A percentile compares a stretch with the other conserved stretches of the same genome.
These are phyloP conservation scores for Lodderomyces parapsilosis DNA, from an alignment of 1,139 yeast genomes.

Conservation along the genomic window DNA sequence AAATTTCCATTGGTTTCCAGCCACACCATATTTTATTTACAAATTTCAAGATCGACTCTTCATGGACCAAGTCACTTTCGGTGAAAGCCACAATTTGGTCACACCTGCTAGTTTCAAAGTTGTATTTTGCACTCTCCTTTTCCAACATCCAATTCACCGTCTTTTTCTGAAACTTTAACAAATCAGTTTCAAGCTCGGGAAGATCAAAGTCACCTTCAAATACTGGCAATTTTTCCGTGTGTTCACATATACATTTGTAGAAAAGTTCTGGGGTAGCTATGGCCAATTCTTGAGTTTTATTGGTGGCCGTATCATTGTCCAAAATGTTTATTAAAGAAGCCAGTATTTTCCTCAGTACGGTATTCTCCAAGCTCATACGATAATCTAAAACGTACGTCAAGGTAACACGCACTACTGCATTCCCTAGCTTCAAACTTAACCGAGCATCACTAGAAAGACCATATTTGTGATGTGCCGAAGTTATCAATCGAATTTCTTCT, in stretches of 20 bases:
- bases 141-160: conserved; percentile 65
- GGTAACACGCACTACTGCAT: neutral
- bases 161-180: conserved; percentile 59
- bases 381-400: conserved; percentile 1
- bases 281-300: neutral
- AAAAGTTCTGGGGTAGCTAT: conserved; percentile 28
- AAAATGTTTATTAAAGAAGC: neutral
- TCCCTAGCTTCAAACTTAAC: neutral
- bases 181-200: conserved; percentile 49
- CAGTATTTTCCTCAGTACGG: conserved; percentile 1
- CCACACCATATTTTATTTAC: conserved; percentile 50
- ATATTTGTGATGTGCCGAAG: neutral
- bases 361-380: neutral
- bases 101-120: conserved; percentile 25
- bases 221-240: conserved; percentile 25
- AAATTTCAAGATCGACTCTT: neutral
- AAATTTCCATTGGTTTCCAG: conserved; percentile 31
- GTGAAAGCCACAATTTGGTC: conserved; percentile 18
- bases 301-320: too few relatives aligned
- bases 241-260: conserved; percentile 34
- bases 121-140: conserved; percentile 54
- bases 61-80: conserved; percentile 4
- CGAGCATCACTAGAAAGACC: neutral
- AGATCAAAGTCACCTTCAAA: conserved; percentile 26
- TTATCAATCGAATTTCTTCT: neutral